phyloP scores from a whole-genome alignment of 352 stramenopile species.

The Plasmopara muralis region DNA sequence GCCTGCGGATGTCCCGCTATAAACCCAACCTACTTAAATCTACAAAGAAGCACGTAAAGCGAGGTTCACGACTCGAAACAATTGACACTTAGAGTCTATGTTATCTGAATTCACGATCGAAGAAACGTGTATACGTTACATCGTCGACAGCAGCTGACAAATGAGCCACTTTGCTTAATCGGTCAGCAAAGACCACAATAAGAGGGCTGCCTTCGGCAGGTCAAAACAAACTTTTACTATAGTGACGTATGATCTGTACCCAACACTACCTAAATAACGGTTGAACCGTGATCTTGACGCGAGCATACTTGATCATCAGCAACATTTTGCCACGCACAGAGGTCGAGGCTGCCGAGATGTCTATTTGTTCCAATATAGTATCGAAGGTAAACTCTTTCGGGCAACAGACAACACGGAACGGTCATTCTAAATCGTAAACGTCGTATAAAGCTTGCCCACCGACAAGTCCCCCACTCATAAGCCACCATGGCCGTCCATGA shows the following conservation, averaged over 20 bases:
- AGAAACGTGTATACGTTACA: not conserved
- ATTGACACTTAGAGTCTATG: not conserved
- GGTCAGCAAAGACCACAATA: no score
- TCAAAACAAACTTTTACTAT: no score
- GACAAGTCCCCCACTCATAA: conserved; percentile 51
- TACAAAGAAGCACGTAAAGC: no score
- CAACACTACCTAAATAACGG: no score
- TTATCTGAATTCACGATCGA: not conserved
- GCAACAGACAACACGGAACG: conserved; percentile 16
- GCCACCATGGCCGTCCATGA: conserved; percentile 74
- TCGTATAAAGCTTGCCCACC: conserved; percentile 36
- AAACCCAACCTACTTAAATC: no score
- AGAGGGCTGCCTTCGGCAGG: no score
- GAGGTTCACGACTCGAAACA: not conserved
- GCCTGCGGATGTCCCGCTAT: no score
- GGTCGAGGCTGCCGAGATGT: no score
- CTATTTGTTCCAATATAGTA: not conserved
- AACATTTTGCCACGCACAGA: no score
- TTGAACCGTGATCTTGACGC: no score
- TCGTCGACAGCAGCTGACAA: not conserved
- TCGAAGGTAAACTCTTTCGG: not conserved
- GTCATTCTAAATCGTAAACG: conserved; percentile 35
- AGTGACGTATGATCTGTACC: no score
- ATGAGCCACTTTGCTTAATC: not conserved
- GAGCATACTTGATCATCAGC: no score